A percentile compares a stretch with the other conserved stretches of the same genome.
Evolutionary conservation across 495 filamentous ascomycete genomes (phyloP).

Genomic region (Mycothermus thermophilus): DNA sequence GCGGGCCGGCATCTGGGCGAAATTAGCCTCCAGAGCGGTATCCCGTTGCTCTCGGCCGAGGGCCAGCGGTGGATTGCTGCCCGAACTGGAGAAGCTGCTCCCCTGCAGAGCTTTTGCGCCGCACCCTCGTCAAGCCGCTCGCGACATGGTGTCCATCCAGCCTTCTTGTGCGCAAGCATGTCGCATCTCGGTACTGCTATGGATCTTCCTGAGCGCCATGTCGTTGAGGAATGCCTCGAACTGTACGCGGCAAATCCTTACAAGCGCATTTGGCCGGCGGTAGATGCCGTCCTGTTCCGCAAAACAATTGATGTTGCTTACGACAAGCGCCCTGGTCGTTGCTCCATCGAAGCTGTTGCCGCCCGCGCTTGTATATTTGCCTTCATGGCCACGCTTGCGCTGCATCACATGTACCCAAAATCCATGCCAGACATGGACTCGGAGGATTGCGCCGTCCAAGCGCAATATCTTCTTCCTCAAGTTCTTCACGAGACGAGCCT

Average conservation of each 20-base stretch:
- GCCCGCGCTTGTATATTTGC: constrained; percentile 32
- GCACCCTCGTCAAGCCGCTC: constrained; percentile 11
- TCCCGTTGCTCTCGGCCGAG: constrained; percentile 33
- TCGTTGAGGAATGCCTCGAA: constrained; percentile 7
- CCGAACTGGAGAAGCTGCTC: constrained; percentile 30
- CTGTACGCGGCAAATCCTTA: constrained; percentile 17
- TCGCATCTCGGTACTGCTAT: background rate
- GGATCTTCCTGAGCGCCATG: constrained; percentile 5
- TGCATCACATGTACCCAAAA: constrained; percentile 5
- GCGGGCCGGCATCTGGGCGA: constrained; percentile 34
- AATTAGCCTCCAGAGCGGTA: constrained; percentile 32
- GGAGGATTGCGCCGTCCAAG: constrained; percentile 20
- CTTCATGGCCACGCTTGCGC: constrained; percentile 28
- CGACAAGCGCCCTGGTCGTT: background rate
- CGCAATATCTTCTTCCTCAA: constrained; percentile 27
- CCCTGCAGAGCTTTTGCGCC: constrained; percentile 25
- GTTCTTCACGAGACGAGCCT: constrained; percentile 28
- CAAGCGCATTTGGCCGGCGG: constrained; percentile 30
- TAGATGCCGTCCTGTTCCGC: constrained; percentile 28
- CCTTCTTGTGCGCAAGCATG: background rate
- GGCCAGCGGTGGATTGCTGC: constrained; percentile 34
- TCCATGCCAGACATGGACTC: constrained; percentile 23
- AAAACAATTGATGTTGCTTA: constrained; percentile 33
- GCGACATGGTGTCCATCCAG: background rate
- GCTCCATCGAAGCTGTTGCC: constrained; percentile 8